Evolutionary conservation across 495 filamentous ascomycete species (phyloP).

Genomic region (Penicillium coprophilum): DNA sequence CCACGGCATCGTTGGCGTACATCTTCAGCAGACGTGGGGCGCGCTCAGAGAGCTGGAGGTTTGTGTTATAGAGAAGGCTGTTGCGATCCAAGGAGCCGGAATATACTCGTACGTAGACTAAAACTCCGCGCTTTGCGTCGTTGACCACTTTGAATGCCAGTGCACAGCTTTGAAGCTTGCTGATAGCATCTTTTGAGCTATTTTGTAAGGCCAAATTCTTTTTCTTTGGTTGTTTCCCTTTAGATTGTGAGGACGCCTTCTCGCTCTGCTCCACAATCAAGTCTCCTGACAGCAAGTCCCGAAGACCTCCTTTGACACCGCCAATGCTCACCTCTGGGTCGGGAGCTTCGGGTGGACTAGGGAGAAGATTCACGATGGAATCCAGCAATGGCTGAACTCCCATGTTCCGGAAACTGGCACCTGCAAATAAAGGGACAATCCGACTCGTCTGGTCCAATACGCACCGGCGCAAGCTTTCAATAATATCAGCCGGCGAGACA

Average conservation of each 20-base stretch:
- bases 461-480: slow-evolving; percentile 69
- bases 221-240: slow-evolving; percentile 43
- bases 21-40: slow-evolving; percentile 83
- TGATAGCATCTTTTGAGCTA: slow-evolving; percentile 55
- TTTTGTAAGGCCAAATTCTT: slow-evolving; percentile 31
- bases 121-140: slow-evolving; percentile 77
- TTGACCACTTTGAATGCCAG: slow-evolving; percentile 97
- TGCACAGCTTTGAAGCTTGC: slow-evolving; percentile 72
- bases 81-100: slow-evolving; percentile 75
- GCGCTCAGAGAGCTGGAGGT: slow-evolving; percentile 76
- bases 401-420: slow-evolving; percentile 90
- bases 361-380: slow-evolving; percentile 80
- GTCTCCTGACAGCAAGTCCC: slow-evolving; percentile 54
- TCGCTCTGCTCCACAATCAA: slow-evolving; percentile 44
- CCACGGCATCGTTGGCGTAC: slow-evolving; percentile 85
- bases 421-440: slow-evolving; percentile 87
- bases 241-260: slow-evolving; percentile 32
- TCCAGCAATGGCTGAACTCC: slow-evolving; percentile 93
- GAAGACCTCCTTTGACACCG: slow-evolving; percentile 46
- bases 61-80: slow-evolving; percentile 81
- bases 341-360: slow-evolving; percentile 74
- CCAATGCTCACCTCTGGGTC: slow-evolving; percentile 75
- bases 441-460: slow-evolving; percentile 53
- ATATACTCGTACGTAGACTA: slow-evolving; percentile 93
- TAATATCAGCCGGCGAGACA: slow-evolving; percentile 64